Evolutionary conservation across 2,329 filamentous ascomycete species (phyloP).

Genomic region (Botrytis elliptica): DNA sequence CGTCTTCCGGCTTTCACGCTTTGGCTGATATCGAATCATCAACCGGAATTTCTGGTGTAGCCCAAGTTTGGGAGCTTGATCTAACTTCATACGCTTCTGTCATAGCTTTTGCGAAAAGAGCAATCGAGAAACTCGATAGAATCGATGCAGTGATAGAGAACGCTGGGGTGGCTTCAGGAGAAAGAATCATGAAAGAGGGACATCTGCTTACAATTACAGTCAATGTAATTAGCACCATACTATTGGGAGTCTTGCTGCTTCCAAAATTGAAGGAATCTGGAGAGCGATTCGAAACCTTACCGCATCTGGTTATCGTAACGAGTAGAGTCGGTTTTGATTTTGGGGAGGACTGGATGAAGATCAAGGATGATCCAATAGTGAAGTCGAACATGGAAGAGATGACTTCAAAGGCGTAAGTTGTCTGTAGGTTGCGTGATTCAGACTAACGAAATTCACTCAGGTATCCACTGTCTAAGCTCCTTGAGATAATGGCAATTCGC

Average conservation of each 20-base stretch:
- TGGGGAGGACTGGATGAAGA: constrained; percentile 26
- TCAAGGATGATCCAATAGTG: constrained; percentile 25
- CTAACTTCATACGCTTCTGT: constrained; percentile 27
- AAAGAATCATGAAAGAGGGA: constrained; percentile 26
- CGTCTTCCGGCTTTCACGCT: constrained; percentile 41
- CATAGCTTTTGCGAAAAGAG: constrained; percentile 24
- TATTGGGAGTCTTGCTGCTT: constrained; percentile 28
- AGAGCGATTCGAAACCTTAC: constrained; percentile 25
- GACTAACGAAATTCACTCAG: constrained; percentile 24
- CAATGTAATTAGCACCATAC: constrained; percentile 29
- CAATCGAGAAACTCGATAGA: constrained; percentile 31
- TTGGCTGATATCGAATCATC: constrained; percentile 34
- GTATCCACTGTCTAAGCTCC: constrained; percentile 36
- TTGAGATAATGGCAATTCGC: constrained; percentile 31
- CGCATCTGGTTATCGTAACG: constrained; percentile 28
- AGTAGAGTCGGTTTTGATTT: constrained; percentile 29
- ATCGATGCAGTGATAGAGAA: constrained; percentile 48
- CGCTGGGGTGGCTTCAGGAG: constrained; percentile 25
- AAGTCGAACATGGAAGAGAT: constrained; percentile 13
- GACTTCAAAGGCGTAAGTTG: constrained; percentile 18
- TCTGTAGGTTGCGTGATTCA: neutral
- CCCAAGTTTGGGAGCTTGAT: constrained; percentile 30
- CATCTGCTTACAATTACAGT: constrained; percentile 29
- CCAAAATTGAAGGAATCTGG: constrained; percentile 33
- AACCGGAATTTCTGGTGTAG: constrained; percentile 18